Evolutionary conservation across 164 flowering plant genomes (phyloP).

Genomic region (Chimonanthus salicifolius): DNA sequence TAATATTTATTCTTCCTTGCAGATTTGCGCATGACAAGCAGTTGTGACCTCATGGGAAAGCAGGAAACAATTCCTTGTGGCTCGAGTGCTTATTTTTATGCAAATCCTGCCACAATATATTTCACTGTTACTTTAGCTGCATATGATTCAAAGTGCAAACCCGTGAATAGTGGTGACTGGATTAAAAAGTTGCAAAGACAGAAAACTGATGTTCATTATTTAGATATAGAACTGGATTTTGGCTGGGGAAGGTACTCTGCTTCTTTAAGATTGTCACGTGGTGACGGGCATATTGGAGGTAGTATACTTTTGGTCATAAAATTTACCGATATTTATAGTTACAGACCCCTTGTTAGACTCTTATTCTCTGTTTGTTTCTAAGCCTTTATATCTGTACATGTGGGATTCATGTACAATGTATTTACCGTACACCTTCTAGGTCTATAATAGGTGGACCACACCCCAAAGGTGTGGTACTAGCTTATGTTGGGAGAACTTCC

Average conservation of each 20-base stretch:
- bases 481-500: too few relatives aligned
- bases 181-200: slow-evolving; percentile 69
- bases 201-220: slow-evolving; percentile 34
- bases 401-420: too few relatives aligned
- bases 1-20: slow-evolving; percentile 22
- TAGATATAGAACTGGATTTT: slow-evolving; percentile 82
- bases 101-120: slow-evolving; percentile 61
- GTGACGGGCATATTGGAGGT: slow-evolving; percentile 84
- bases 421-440: too few relatives aligned
- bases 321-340: background rate
- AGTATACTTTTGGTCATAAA: background rate
- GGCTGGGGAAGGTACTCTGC: slow-evolving; percentile 72
- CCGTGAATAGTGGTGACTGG: slow-evolving; percentile 80
- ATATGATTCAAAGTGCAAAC: slow-evolving; percentile 54
- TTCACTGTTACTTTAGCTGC: slow-evolving; percentile 61
- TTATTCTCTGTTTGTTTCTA: too few relatives aligned
- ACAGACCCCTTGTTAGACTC: background rate
- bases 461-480: too few relatives aligned
- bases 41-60: slow-evolving; percentile 39
- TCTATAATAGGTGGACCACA: too few relatives aligned
- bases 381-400: too few relatives aligned
- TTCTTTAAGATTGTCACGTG: slow-evolving; percentile 67
- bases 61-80: slow-evolving; percentile 62
- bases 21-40: slow-evolving; percentile 33
- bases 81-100: slow-evolving; percentile 65